Base-by-base conservation (phyloP, 1,284 basidiomycete genomes). In the Ceratobasidium sp. region DNA sequence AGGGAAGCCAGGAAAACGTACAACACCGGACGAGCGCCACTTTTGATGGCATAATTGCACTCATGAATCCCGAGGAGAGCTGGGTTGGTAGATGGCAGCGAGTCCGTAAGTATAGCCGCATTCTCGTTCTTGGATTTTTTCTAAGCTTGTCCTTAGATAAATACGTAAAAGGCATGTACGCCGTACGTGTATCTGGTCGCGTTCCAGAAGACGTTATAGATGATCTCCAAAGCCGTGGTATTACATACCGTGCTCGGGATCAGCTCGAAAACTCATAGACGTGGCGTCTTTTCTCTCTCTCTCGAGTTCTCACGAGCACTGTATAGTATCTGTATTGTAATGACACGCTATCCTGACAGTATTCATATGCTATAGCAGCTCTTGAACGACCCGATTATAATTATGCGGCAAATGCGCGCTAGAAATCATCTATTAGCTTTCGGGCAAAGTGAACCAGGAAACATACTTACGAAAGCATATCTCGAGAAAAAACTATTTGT, bases 21-120 rank as follows among this genome's bases (percentile, higher is more conserved):
- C 82, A 87, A 12, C 85, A 88, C 72, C 98, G 95, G 81, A 99
- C 97, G 9, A 97, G 94, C n/a, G 90, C 92, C 0, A 91, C 93
- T 76, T 99, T 93, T 78, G 97, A 98, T 78, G 97, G 97, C 21
- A 87, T 95, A 61, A 93, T 98, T 77, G 89, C 95, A 3, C 89
- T 96, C 75, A 89, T 96, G 71, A 88, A 94, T 77, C 93, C 96
- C 0, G 91, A 94, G 77, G 87, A 88, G 74, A 96, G 94, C 81
- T 99, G 97, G 97, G 96, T 98, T 10, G 93, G 94, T 18, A 85
- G 92, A 76, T 97, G 94, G 94, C 94, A 97, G 80, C 83, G 94
- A 79, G 93, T 91, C 76, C 88, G 94, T 95, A 76, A 76, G 92
- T 86, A 14, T 8, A 16, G 28, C 16, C 28, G 46, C 16, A 28